phyloP scores from a whole-genome alignment of 176 grass and related monocot species.

The Carex kokanica region DNA sequence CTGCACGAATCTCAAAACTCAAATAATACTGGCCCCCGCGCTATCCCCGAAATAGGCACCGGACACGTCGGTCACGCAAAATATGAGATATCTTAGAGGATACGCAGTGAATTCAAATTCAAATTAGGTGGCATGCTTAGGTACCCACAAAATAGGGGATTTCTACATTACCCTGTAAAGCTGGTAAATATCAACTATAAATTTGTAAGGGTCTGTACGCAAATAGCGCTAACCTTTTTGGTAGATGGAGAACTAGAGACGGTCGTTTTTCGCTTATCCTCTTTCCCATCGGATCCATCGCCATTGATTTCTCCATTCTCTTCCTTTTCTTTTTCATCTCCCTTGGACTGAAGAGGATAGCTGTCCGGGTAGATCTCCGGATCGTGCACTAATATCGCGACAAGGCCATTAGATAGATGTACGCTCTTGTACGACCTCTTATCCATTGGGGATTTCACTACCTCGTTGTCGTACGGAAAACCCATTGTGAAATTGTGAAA shows the following conservation, averaged over 20 bases:
- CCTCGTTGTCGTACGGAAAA: slow-evolving; percentile 45
- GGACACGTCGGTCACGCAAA: too few species aligned
- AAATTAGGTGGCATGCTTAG: background rate
- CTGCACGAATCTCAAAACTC: too few species aligned
- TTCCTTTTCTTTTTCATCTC: slow-evolving; percentile 23
- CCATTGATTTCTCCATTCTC: slow-evolving; percentile 42
- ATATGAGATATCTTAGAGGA: too few species aligned
- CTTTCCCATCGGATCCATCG: slow-evolving; percentile 43
- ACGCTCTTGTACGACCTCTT: slow-evolving; percentile 67
- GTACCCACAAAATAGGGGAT: background rate
- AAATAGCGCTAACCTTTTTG: slow-evolving; percentile 60
- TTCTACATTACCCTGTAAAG: background rate
- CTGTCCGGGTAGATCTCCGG: slow-evolving; percentile 80
- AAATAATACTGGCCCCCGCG: too few species aligned
- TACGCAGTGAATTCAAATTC: too few species aligned
- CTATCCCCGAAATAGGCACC: too few species aligned
- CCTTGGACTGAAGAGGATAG: slow-evolving; percentile 6
- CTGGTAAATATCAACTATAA: background rate
- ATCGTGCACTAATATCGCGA: slow-evolving; percentile 71
- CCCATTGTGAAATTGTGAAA: slow-evolving; percentile 1
- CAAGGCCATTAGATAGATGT: slow-evolving; percentile 70
- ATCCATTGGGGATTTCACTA: slow-evolving; percentile 80
- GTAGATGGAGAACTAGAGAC: slow-evolving; percentile 33
- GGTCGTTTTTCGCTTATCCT: slow-evolving; percentile 23
- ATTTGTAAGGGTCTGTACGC: background rate